Evolutionary conservation across 2,329 filamentous ascomycete species (phyloP).

Genomic region (Leptographium radiaticola): DNA sequence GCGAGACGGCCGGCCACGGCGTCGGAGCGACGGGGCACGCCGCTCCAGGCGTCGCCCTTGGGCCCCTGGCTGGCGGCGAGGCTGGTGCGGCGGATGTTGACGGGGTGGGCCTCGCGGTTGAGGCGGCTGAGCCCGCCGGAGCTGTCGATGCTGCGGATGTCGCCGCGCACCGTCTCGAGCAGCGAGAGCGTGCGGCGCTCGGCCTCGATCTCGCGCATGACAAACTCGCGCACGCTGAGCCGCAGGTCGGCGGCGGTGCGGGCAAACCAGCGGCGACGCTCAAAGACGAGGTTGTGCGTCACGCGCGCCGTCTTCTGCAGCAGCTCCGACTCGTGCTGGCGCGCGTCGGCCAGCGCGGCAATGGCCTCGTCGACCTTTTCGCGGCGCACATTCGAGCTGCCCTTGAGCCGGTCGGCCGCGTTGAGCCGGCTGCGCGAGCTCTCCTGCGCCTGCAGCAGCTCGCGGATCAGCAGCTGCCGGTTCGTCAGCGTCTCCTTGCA

Average conservation of each 20-base stretch:
- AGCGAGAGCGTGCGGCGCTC: conserved; percentile 85
- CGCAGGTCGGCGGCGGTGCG: conserved; percentile 77
- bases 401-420: conserved; percentile 79
- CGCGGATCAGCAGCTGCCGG: conserved; percentile 87
- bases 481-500: conserved; percentile 98
- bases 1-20: conserved; percentile 66
- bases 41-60: conserved; percentile 97
- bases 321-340: conserved; percentile 67
- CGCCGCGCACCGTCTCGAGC: conserved; percentile 83
- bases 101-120: conserved; percentile 76
- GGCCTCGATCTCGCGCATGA: conserved; percentile 86
- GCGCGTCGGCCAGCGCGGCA: conserved; percentile 73
- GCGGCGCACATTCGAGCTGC: conserved; percentile 70
- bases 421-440: conserved; percentile 67
- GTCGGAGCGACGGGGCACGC: conserved; percentile 63
- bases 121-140: conserved; percentile 82
- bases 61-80: conserved; percentile 84
- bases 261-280: conserved; percentile 83
- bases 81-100: conserved; percentile 52
- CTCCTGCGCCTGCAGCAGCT: conserved; percentile 85
- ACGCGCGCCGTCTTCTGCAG: conserved; percentile 78
- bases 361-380: conserved; percentile 99
- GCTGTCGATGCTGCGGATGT: conserved; percentile 84
- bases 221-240: conserved; percentile 77
- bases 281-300: conserved; percentile 74